phyloP scores from a whole-genome alignment of 495 filamentous ascomycete genomes.

The Annulohypoxylon nitens region DNA sequence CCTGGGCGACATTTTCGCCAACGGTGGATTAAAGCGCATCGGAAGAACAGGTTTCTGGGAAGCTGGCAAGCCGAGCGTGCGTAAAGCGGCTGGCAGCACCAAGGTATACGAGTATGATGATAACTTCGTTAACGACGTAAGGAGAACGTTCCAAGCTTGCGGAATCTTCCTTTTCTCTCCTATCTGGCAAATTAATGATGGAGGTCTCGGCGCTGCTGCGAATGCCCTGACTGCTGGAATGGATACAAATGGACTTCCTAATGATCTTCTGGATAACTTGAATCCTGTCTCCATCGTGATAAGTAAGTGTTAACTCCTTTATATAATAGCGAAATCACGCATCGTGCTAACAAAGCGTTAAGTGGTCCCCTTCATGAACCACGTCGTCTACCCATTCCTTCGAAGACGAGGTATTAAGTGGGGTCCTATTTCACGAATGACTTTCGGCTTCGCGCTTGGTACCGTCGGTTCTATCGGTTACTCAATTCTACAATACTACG shows the following conservation, averaged over 20 bases:
- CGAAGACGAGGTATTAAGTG: conserved; percentile 72
- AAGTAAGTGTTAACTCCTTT: conserved; percentile 30
- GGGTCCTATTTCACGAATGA: conserved; percentile 78
- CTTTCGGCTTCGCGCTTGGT: conserved; percentile 76
- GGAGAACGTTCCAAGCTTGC: conserved; percentile 65
- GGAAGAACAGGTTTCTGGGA: conserved; percentile 72
- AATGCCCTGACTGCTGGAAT: conserved; percentile 71
- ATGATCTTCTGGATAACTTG: conserved; percentile 80
- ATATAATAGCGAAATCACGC: not conserved
- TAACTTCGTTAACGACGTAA: conserved; percentile 65
- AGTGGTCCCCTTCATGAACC: conserved; percentile 78
- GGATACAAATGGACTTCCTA: conserved; percentile 73
- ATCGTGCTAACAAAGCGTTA: conserved; percentile 31
- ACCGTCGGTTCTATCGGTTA: conserved; percentile 71
- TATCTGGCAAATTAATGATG: conserved; percentile 71
- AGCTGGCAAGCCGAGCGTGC: conserved; percentile 67
- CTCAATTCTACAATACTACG: conserved; percentile 77
- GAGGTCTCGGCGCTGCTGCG: conserved; percentile 59
- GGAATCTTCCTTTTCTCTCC: conserved; percentile 70
- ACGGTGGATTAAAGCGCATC: conserved; percentile 64
- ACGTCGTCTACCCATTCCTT: conserved; percentile 74
- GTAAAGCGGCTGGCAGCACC: conserved; percentile 62
- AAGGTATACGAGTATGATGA: conserved; percentile 59
- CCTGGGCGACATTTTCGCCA: conserved; percentile 60
- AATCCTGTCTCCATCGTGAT: conserved; percentile 80